These are phyloP conservation scores for Chaetomium sp. DNA, from an alignment of 2,329 filamentous ascomycete genomes.

Conservation along the genomic window DNA sequence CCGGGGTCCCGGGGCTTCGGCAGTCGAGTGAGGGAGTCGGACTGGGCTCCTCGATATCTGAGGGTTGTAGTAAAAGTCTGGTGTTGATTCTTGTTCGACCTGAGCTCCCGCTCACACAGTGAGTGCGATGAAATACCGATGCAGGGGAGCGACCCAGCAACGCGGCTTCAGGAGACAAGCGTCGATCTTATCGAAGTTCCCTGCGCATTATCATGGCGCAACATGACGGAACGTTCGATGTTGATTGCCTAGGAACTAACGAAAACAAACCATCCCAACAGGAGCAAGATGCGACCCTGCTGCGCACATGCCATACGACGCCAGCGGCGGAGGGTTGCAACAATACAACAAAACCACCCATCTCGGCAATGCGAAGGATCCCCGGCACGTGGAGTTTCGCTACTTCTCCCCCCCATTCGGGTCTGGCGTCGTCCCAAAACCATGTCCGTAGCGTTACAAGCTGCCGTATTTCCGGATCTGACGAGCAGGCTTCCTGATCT, in stretches of 20 bases:
- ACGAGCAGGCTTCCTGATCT: background rate
- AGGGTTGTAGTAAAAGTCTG: background rate
- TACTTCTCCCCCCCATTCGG: slow-evolving; percentile 13
- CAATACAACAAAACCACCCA: background rate
- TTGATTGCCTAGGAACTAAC: slow-evolving; percentile 24
- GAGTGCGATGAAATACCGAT: background rate
- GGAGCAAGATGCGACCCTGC: slow-evolving; percentile 21
- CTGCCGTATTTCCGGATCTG: slow-evolving; percentile 18
- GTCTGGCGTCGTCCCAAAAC: slow-evolving; percentile 14
- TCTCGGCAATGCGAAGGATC: slow-evolving; percentile 22
- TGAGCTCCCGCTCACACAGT: background rate
- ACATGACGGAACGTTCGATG: slow-evolving; percentile 21
- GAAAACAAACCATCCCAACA: slow-evolving; percentile 14
- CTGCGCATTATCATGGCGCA: slow-evolving; percentile 30
- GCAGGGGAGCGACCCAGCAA: slow-evolving; percentile 11
- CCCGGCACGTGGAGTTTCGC: slow-evolving; percentile 25
- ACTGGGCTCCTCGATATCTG: background rate
- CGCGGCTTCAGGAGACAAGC: slow-evolving; percentile 29
- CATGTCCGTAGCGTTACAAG: background rate
- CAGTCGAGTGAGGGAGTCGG: slow-evolving; percentile 25
- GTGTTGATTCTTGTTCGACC: background rate
- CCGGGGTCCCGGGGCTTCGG: slow-evolving; percentile 25
- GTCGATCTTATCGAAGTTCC: slow-evolving; percentile 36
- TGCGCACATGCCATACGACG: slow-evolving; percentile 16
- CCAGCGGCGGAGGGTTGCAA: slow-evolving; percentile 23